These are phyloP conservation scores for Clarireedia sp. DNA, from an alignment of 2,329 filamentous ascomycete species.

Conservation along the genomic window DNA sequence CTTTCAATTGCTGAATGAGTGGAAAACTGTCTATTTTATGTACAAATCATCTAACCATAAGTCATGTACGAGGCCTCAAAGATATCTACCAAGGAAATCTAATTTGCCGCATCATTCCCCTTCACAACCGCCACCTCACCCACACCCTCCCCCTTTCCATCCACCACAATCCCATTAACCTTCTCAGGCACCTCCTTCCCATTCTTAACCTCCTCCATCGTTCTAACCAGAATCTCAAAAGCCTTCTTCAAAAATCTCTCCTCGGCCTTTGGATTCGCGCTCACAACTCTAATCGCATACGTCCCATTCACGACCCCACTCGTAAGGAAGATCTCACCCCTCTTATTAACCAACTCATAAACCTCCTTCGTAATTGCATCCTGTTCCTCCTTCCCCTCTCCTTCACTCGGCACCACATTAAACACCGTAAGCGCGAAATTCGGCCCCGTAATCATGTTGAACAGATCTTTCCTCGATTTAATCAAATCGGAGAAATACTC, in stretches of 20 bases:
- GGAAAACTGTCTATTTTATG: too few relatives aligned
- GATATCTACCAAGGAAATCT: too few relatives aligned
- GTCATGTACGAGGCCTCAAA: too few relatives aligned
- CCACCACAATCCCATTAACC: slow-evolving; percentile 4
- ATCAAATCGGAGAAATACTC: slow-evolving; percentile 60
- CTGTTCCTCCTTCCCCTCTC: slow-evolving; percentile 38
- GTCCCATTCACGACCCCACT: slow-evolving; percentile 63
- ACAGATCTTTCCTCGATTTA: slow-evolving; percentile 55
- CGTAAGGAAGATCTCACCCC: slow-evolving; percentile 76
- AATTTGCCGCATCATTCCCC: neutral
- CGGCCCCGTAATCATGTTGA: slow-evolving; percentile 66
- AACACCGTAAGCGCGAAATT: slow-evolving; percentile 75
- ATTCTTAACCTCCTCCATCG: slow-evolving; percentile 26
- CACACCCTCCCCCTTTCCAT: slow-evolving; percentile 11
- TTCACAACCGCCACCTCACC: neutral
- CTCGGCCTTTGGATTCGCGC: slow-evolving; percentile 60
- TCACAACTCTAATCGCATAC: slow-evolving; percentile 76
- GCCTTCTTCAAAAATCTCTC: slow-evolving; percentile 64
- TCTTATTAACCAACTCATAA: slow-evolving; percentile 65
- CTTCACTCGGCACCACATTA: slow-evolving; percentile 43
- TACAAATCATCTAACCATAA: too few relatives aligned
- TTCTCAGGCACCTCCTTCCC: neutral
- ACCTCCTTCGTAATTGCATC: slow-evolving; percentile 66
- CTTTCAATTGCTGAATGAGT: too few relatives aligned
- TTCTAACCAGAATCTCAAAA: slow-evolving; percentile 62